Evolutionary conservation across 371 early-diverging fungal species (phyloP).

Genomic region (Conidiobolus incongruus): DNA sequence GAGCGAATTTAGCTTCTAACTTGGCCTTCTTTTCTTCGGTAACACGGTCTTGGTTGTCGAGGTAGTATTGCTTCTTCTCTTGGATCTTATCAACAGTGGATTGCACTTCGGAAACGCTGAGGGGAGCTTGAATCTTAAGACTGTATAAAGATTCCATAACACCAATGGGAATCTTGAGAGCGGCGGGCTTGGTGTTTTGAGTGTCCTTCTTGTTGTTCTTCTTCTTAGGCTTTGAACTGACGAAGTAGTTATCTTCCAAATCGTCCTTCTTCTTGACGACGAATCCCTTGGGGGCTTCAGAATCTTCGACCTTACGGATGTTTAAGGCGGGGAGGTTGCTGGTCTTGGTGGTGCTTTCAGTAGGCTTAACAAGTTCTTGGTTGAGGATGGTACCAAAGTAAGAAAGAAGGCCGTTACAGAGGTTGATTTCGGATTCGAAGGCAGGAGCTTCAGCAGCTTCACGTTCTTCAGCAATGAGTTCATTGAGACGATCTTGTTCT

Average conservation of each 20-base stretch:
- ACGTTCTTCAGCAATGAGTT: slow-evolving; percentile 41
- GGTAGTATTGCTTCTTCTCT: slow-evolving; percentile 40
- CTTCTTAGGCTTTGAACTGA: slow-evolving; percentile 41
- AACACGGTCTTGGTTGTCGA: slow-evolving; percentile 47
- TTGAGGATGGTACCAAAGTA: slow-evolving; percentile 27
- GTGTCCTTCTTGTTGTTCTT: slow-evolving; percentile 12
- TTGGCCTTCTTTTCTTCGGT: slow-evolving; percentile 69
- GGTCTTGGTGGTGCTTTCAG: slow-evolving; percentile 6
- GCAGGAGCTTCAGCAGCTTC: slow-evolving; percentile 80
- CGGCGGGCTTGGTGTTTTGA: slow-evolving; percentile 9
- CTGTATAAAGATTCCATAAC: slow-evolving; percentile 60
- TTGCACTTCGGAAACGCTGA: slow-evolving; percentile 37
- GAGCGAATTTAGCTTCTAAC: slow-evolving; percentile 65
- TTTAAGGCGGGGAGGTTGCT: slow-evolving; percentile 10
- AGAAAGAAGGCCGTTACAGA: slow-evolving; percentile 49
- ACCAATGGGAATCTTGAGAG: slow-evolving; percentile 57
- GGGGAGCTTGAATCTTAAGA: slow-evolving; percentile 63
- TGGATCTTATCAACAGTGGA: slow-evolving; percentile 42
- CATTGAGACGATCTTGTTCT: slow-evolving; percentile 29
- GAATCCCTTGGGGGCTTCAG: slow-evolving; percentile 34
- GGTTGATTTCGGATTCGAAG: slow-evolving; percentile 58
- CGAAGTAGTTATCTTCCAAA: slow-evolving; percentile 45
- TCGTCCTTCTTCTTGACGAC: slow-evolving; percentile 42
- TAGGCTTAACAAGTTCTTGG: slow-evolving; percentile 5
- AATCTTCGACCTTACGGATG: slow-evolving; percentile 16